Base-by-base conservation (phyloP, 495 filamentous ascomycete species). In the Lichina pygmaea region DNA sequence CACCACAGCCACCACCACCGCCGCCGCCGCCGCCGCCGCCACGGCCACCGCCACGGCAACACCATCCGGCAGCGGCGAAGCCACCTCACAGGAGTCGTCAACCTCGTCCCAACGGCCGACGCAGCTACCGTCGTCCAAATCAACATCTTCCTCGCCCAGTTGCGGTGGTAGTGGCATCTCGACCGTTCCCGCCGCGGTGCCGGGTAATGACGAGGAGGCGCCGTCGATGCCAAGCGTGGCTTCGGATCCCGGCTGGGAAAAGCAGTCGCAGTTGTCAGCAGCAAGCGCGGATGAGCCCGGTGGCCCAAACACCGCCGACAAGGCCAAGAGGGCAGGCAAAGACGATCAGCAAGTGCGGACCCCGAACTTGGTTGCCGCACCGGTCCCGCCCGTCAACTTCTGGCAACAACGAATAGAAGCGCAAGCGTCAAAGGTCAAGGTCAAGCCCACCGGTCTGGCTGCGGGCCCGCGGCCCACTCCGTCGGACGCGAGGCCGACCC, bases 391-490 rank as follows among this genome's bases (percentile, higher is more conserved):
- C 1, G 80, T 93, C 42, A 97, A 97, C 58, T 56, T 81, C 43
- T 97, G 89, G 89, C 65, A 71, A 37, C 70, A 79, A 59, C 68
- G 83, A 34, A 75, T 67, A 49, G 76, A 86, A 53, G 75, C 71
- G 11, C 64, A 71, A 46, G 70, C 76, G 36, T 70, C 73, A 42
- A 82, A 82, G 60, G 50, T 66, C 8, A 55, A 50, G 36, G 50
- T 64, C 8, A 42, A 61, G 9, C 44, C 58, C 30, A 45, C 53
- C 32, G 62, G 0, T 32, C 43, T 31, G 33, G 43, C 16, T 39
- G 38, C 36, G 36, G 36, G 10, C 36, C 36, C 10, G 11, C 36
- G 36, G 36, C 36, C 36, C 10, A 39, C 11, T 11, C 16, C 42
- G 2, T 43, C 42, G 16, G 16, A 17, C 31, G 42, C 15, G 10